Evolutionary conservation across 805 yeast genomes (phyloP).

Genomic region (Zygosaccharomyces rouxii): DNA sequence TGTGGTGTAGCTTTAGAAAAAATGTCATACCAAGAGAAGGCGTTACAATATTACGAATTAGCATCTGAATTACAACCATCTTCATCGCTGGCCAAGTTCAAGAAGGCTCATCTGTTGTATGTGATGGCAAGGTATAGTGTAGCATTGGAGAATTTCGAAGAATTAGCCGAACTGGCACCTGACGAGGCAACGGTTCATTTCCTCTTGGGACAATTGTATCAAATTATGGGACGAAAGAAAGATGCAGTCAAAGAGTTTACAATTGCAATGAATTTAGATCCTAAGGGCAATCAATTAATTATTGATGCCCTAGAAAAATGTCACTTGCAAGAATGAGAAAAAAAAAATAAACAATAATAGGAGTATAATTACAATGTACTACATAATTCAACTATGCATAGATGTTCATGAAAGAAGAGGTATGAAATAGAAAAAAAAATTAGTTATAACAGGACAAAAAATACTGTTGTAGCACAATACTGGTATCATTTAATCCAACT

Average conservation of each 20-base stretch:
- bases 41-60: conserved; percentile 73
- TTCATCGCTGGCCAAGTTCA: conserved; percentile 81
- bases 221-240: conserved; percentile 63
- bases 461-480: not conserved
- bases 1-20: conserved; percentile 91
- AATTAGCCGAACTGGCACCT: conserved; percentile 72
- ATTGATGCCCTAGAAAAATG: conserved; percentile 72
- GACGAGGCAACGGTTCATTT: conserved; percentile 94
- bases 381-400: conserved; percentile 8
- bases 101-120: conserved; percentile 77
- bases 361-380: conserved; percentile 8
- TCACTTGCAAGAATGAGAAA: conserved; percentile 29
- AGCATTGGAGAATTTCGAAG: conserved; percentile 72
- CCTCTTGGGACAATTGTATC: conserved; percentile 80
- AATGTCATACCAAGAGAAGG: conserved; percentile 60
- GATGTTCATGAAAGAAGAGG: not conserved
- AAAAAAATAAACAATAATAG: not conserved
- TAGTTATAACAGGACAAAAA: not conserved
- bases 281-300: conserved; percentile 83
- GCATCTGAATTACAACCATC: conserved; percentile 83
- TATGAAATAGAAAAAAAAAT: not conserved
- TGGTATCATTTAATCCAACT: not conserved
- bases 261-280: conserved; percentile 83
- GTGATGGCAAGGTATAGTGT: conserved; percentile 64
- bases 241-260: conserved; percentile 84